Conservation (phyloP, 2,329 filamentous ascomycete genomes). For the Penicillium aurantiogriseum region DNA sequence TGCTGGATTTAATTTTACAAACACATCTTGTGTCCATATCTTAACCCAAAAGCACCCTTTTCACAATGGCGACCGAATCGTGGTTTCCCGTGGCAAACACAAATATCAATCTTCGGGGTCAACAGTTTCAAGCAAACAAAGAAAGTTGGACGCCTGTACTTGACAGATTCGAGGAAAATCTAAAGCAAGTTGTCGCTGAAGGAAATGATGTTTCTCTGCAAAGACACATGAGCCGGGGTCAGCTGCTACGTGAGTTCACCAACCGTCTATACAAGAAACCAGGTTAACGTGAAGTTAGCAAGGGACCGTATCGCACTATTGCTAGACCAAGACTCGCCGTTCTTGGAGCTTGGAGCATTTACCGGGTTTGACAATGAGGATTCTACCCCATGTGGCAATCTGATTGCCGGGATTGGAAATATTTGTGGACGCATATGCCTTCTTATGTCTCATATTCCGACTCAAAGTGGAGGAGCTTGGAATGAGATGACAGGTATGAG, state of each 20-base stretch:
- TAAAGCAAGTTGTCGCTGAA: constrained; percentile 31
- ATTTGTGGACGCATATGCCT: constrained; percentile 37
- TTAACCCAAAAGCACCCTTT: neutral
- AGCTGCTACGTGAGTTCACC: constrained; percentile 27
- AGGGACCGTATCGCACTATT: constrained; percentile 41
- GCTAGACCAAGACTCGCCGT: constrained; percentile 41
- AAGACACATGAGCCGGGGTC: constrained; percentile 31
- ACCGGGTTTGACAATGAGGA: constrained; percentile 36
- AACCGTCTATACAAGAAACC: neutral
- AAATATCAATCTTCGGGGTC: constrained; percentile 20
- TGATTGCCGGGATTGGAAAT: constrained; percentile 42
- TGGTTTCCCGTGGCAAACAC: constrained; percentile 17
- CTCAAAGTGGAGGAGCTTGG: constrained; percentile 46
- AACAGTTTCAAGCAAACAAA: constrained; percentile 20
- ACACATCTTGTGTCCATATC: too few relatives aligned
- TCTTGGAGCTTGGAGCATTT: constrained; percentile 42
- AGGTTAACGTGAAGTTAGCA: constrained; percentile 22
- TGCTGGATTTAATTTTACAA: too few relatives aligned
- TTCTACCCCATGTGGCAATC: constrained; percentile 39
- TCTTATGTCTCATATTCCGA: constrained; percentile 45
- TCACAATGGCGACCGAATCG: constrained; percentile 16
- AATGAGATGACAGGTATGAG: constrained; percentile 41
- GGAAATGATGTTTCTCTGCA: constrained; percentile 30
- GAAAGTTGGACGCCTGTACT: constrained; percentile 34
- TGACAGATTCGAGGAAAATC: constrained; percentile 27